Conservation (phyloP, 345 rosid species). For the Lumnitzera racemosa region DNA sequence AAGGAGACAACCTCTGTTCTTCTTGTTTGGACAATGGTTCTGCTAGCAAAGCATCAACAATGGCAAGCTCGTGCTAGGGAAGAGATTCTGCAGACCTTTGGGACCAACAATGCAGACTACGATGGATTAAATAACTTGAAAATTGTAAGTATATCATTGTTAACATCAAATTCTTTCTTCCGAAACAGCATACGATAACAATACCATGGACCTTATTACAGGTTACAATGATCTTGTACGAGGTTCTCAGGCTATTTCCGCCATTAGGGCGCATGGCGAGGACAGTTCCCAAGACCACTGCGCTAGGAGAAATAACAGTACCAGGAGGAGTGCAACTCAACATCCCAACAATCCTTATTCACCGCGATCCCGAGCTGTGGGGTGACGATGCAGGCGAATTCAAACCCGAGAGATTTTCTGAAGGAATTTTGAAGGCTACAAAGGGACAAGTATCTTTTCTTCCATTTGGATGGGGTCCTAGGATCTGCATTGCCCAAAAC, state of each 20-base stretch:
- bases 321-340: slow-evolving; percentile 2
- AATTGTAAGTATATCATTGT: slow-evolving; percentile 3
- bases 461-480: slow-evolving; percentile 14
- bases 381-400: slow-evolving; percentile 15
- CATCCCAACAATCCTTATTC: slow-evolving; percentile 10
- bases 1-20: neutral
- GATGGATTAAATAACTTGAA: slow-evolving; percentile 16
- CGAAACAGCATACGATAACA: no score
- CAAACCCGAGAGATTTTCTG: slow-evolving; percentile 11
- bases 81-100: slow-evolving; percentile 15
- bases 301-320: slow-evolving; percentile 6
- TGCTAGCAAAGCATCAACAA: neutral
- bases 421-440: slow-evolving; percentile 10
- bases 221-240: slow-evolving; percentile 17
- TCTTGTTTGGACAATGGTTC: slow-evolving; percentile 11
- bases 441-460: slow-evolving; percentile 3
- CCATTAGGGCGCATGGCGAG: neutral
- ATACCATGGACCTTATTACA: neutral
- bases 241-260: slow-evolving; percentile 12
- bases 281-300: neutral
- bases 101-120: slow-evolving; percentile 5
- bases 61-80: slow-evolving; percentile 1
- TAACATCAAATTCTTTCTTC: no score
- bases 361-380: slow-evolving; percentile 8
- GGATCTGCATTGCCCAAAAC: slow-evolving; percentile 12